Evolutionary conservation across 2,329 filamentous ascomycete genomes (phyloP), one percentile per base, ranked within the genome.

Genomic region (Calonectria pseudoreteaudii): DNA sequence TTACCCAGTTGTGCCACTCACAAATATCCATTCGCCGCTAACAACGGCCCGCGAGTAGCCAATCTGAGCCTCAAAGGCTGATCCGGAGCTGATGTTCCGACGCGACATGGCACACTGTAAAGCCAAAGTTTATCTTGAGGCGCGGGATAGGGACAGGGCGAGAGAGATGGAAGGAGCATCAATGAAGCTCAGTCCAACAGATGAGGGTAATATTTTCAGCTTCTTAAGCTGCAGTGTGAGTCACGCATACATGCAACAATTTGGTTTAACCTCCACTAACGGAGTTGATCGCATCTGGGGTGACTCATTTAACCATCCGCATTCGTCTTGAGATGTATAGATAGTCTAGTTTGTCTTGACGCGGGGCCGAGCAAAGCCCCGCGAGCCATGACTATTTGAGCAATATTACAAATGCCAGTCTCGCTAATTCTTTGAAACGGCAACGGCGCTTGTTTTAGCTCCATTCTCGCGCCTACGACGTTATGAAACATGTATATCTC

Each of bases 41-140:
- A 89, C 84, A 4, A 91, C 88, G 44, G 89, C 89, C 64, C 89
- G 85, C 36, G 89, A 90, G 80, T 91, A 91, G 65, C 87, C 88
- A 68, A 90, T 90, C 74, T 88, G 83, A 31, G 83, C 83, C 80
- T 91, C 89, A 74, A 90, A 91, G 50, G 84, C 80, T 7, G 88
- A 90, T 66, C 86, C 87, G 28, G 88, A 89, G 77, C 84, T 86
- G 77, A 90, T 87, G 77, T 86, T 85, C 60, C 76, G 76, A 47
- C 85, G 84, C 30, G 80, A 84, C 75, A 69, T 81, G 53, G 20
- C 52, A 26, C 4, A 49, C 5, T 41, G 47, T 30, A 41, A 16
- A 3, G 52, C 64, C 52, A 34, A 18, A 14, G 10, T 20, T 47
- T 52, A 13, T 36, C 10, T 10, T 20, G 10, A 31, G 8, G 23